Percentiles rank a stretch among this genome's conserved stretches.
These are phyloP conservation scores for Telopea speciosissima DNA, from an alignment of 177 flowering plant genomes.

Conservation along the genomic window DNA sequence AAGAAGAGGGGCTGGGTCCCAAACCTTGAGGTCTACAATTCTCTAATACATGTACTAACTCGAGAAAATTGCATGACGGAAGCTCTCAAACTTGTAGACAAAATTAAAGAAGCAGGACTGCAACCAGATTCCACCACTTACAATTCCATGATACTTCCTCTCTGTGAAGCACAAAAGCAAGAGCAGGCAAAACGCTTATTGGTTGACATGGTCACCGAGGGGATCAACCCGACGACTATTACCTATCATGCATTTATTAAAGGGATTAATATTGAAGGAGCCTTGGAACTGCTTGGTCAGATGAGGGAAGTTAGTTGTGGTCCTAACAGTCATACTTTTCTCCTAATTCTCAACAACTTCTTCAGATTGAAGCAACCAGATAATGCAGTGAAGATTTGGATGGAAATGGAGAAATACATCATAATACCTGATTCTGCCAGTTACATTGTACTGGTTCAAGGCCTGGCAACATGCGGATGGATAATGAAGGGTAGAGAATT, in stretches of 20 bases:
- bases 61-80: conserved; percentile 70
- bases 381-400: conserved; percentile 58
- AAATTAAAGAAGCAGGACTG: conserved; percentile 50
- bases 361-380: conserved; percentile 48
- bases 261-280: conserved; percentile 37
- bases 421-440: conserved; percentile 43
- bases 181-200: conserved; percentile 58
- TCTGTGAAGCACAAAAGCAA: conserved; percentile 57
- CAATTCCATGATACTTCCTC: conserved; percentile 62
- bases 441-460: conserved; percentile 45
- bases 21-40: conserved; percentile 61
- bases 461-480: conserved; percentile 46
- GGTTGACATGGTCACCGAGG: conserved; percentile 46
- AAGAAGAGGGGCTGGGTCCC: conserved; percentile 68
- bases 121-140: conserved; percentile 56
- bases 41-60: conserved; percentile 62
- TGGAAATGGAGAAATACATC: conserved; percentile 45
- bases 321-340: conserved; percentile 54
- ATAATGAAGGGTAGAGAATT: conserved; percentile 50
- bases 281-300: conserved; percentile 46
- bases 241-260: conserved; percentile 70
- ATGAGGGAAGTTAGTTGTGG: conserved; percentile 55
- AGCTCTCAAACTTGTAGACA: conserved; percentile 59
- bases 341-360: conserved; percentile 43
- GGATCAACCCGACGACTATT: conserved; percentile 42